These are phyloP conservation scores for Komagataella phaffii DNA, from an alignment of 805 yeast species.

Conservation along the genomic window DNA sequence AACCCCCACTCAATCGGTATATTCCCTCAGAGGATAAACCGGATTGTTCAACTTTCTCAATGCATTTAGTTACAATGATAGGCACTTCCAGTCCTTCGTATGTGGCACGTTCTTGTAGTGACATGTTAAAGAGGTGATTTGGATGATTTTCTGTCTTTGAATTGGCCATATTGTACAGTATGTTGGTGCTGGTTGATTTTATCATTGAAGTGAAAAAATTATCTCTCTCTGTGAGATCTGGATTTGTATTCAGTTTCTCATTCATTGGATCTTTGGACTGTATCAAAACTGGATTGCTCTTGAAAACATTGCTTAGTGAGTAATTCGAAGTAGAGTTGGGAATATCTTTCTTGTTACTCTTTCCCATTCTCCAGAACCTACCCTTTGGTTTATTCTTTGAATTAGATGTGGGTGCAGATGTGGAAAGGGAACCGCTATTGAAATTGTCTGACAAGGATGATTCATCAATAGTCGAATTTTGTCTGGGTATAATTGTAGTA, in stretches of 20 bases:
- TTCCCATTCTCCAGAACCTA: slow-evolving; percentile 17
- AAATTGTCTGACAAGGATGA: neutral
- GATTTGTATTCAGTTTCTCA: neutral
- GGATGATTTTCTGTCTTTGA: neutral
- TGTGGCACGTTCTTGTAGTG: slow-evolving; percentile 49
- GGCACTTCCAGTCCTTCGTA: slow-evolving; percentile 59
- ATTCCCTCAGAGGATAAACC: slow-evolving; percentile 79
- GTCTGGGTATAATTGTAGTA: neutral
- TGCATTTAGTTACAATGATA: slow-evolving; percentile 53
- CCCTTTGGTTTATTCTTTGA: slow-evolving; percentile 12
- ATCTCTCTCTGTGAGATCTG: neutral
- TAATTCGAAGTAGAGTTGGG: neutral
- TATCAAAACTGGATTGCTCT: neutral
- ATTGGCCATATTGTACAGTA: slow-evolving; percentile 7
- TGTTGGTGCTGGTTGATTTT: slow-evolving; percentile 34
- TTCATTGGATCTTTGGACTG: neutral
- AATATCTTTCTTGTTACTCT: slow-evolving; percentile 1
- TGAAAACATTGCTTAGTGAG: neutral
- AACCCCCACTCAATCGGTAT: slow-evolving; percentile 80
- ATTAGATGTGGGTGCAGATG: neutral
- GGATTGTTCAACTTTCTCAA: slow-evolving; percentile 62
- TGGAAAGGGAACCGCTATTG: neutral
- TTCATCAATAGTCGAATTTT: neutral
- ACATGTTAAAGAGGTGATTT: slow-evolving; percentile 25
- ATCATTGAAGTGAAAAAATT: slow-evolving; percentile 12